phyloP scores from a whole-genome alignment of 306 rosid genomes.

The Trifolium repens region DNA sequence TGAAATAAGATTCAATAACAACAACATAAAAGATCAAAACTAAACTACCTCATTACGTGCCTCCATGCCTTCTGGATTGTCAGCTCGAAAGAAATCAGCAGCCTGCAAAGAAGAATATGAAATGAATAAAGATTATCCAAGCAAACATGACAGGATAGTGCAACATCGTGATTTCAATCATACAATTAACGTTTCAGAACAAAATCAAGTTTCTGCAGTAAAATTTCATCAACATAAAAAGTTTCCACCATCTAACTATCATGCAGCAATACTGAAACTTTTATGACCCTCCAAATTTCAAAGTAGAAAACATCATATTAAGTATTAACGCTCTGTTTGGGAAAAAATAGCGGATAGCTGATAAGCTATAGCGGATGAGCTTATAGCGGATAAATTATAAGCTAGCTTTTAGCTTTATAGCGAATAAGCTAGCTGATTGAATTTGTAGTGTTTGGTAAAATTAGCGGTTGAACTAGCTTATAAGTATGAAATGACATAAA shows the following conservation, averaged over 20 bases:
- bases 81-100: conserved; percentile 97
- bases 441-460: no score
- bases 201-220: conserved; percentile 3
- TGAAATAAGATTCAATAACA: conserved; percentile 27
- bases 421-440: no score
- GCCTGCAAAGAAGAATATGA: conserved; percentile 60
- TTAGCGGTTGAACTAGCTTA: no score
- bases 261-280: conserved; percentile 14
- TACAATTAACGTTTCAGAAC: conserved; percentile 15
- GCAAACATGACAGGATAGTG: conserved; percentile 33
- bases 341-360: no score
- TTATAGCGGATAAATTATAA: no score
- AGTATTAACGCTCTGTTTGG: no score
- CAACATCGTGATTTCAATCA: conserved; percentile 36
- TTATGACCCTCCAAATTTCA: conserved; percentile 12
- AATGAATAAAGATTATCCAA: conserved; percentile 31
- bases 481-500: no score
- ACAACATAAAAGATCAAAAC: conserved; percentile 27
- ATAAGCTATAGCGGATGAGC: no score
- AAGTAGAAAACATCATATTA: conserved; percentile 25
- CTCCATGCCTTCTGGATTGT: conserved; percentile 95
- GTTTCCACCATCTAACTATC: conserved; percentile 1
- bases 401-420: no score
- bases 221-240: neutral
- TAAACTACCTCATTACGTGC: conserved; percentile 95